These are phyloP conservation scores for Zasmidium angulare DNA, from an alignment of 2,329 filamentous ascomycete genomes.

Conservation along the genomic window DNA sequence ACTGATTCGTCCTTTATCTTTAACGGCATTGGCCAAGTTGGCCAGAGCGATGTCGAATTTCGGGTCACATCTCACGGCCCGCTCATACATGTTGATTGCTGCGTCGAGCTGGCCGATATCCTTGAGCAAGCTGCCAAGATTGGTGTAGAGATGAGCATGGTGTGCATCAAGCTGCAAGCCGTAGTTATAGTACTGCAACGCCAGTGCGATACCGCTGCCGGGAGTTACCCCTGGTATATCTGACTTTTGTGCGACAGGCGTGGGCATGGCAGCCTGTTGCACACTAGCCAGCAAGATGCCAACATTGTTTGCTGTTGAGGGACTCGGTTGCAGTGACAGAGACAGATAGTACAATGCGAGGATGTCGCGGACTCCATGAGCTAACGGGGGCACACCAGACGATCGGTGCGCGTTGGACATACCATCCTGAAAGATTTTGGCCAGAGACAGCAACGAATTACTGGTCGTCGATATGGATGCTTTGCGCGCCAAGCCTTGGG, in stretches of 20 bases:
- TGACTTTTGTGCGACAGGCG: slow-evolving; percentile 35
- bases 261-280: slow-evolving; percentile 61
- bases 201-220: slow-evolving; percentile 83
- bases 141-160: slow-evolving; percentile 95
- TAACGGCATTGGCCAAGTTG: slow-evolving; percentile 95
- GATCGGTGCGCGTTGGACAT: slow-evolving; percentile 70
- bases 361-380: slow-evolving; percentile 84
- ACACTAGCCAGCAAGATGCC: slow-evolving; percentile 95
- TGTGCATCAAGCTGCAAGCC: slow-evolving; percentile 80
- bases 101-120: slow-evolving; percentile 90
- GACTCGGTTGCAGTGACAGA: slow-evolving; percentile 88
- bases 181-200: slow-evolving; percentile 93
- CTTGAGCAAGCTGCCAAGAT: slow-evolving; percentile 90
- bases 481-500: slow-evolving; percentile 69
- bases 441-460: slow-evolving; percentile 89
- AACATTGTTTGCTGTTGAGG: slow-evolving; percentile 97
- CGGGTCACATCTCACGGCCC: slow-evolving; percentile 87
- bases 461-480: slow-evolving; percentile 90
- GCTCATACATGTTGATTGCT: slow-evolving; percentile 96
- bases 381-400: slow-evolving; percentile 37
- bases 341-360: slow-evolving; percentile 94
- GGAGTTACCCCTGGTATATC: slow-evolving; percentile 75
- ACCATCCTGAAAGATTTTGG: slow-evolving; percentile 96
- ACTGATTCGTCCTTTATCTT: slow-evolving; percentile 87
- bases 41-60: slow-evolving; percentile 95